Percentiles rank a stretch among this genome's conserved stretches.
Evolutionary conservation across 106 monocot species (phyloP).

Genomic region (Dioscorea dumetorum): DNA sequence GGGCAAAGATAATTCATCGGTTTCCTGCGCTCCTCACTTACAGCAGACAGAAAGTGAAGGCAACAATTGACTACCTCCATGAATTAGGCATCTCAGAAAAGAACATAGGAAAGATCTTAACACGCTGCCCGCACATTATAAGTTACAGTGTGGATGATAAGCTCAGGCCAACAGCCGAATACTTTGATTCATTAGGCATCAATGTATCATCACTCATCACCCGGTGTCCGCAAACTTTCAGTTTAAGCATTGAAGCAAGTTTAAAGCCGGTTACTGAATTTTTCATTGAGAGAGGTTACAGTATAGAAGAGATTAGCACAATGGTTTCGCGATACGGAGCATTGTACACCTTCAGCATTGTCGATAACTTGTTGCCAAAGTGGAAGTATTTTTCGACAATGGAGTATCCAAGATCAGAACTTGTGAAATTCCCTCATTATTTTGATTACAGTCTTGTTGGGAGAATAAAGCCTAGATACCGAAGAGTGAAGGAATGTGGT

Average conservation of each 20-base stretch:
- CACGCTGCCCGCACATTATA: conserved; percentile 83
- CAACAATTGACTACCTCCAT: conserved; percentile 48
- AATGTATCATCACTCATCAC: conserved; percentile 55
- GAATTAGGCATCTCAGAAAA: conserved; percentile 70
- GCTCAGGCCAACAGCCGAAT: conserved; percentile 63
- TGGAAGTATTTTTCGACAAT: conserved; percentile 81
- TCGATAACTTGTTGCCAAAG: conserved; percentile 72
- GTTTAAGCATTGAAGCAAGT: conserved; percentile 72
- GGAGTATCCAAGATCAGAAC: conserved; percentile 70
- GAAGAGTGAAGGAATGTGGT: conserved; percentile 35
- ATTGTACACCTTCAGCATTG: conserved; percentile 83
- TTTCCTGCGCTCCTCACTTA: conserved; percentile 94
- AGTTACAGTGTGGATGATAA: conserved; percentile 88
- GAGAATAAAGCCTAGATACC: conserved; percentile 78
- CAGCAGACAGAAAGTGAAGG: conserved; percentile 74
- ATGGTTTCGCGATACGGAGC: conserved; percentile 82
- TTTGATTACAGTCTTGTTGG: conserved; percentile 74
- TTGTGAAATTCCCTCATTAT: conserved; percentile 91
- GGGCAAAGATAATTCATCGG: conserved; percentile 84
- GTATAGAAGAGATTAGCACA: conserved; percentile 42
- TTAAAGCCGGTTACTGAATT: conserved; percentile 91
- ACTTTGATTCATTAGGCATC: conserved; percentile 66
- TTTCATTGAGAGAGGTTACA: conserved; percentile 71
- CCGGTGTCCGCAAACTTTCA: conserved; percentile 83
- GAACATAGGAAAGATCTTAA: conserved; percentile 86